Evolutionary conservation across 2,329 filamentous ascomycete genomes (phyloP), one percentile per base, ranked within the genome.

Genomic region (Phialophora tarda): DNA sequence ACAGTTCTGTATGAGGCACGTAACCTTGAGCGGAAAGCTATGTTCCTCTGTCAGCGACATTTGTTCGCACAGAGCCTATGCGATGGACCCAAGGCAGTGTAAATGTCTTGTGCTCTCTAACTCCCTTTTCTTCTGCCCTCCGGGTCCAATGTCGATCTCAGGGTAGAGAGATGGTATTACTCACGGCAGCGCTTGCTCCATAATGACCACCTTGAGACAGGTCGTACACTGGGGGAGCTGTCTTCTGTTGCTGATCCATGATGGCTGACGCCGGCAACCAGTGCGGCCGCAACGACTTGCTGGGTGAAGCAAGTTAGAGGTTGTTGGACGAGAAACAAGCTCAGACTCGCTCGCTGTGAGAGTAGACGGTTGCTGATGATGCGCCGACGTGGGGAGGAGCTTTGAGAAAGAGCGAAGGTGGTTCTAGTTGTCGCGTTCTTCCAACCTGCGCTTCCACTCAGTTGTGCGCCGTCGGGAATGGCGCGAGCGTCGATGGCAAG

Each of bases 11-110:
- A 68, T 88, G 89, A n/a, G 93, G 93, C 55, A 92, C 92, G 78
- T 92, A 95, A 64, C 93, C 93, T 81, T 92, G 89, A 53, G 89
- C 88, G 57, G 93, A 92, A 73, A 97, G 89, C 91, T 95, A 78
- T 75, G 11, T 21, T 50, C n/a, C 32, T n/a, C 17, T 30, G 59
- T 66, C 62, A 63, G 64, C 24, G 69, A 78, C 84, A 90, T 28
- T 4, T 55, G 23, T 38, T 4, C 38, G 24, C 44, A 48, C 38
- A 4, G 30, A 50, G 24, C 14, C 38, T 11, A 32, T 59, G 26
- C 14, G 41, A 28, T 21, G 14, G 21, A 23, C 38, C 50, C 64
- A 48, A 47, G 44, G 1, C 47, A 12, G n/a, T 38, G 28, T n/a
- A 10, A n/a, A 11, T 12, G 10, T 10, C 1, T 34, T 47, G 8